These are phyloP conservation scores for Monilinia polystroma DNA, from an alignment of 2,329 filamentous ascomycete genomes.

Conservation along the genomic window DNA sequence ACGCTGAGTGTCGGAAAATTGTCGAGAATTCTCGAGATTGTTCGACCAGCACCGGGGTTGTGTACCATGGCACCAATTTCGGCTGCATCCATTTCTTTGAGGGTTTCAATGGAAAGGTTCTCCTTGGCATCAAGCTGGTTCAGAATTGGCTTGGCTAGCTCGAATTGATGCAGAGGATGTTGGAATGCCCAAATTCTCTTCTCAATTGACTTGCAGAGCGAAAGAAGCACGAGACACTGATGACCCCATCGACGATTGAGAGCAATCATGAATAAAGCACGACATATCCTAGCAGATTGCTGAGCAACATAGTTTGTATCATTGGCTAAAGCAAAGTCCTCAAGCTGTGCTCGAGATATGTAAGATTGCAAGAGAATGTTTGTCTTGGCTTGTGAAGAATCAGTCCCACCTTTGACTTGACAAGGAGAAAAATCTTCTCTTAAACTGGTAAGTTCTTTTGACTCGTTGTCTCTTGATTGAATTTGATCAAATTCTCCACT, in stretches of 20 bases:
- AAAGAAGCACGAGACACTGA: constrained; percentile 87
- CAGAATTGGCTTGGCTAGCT: constrained; percentile 79
- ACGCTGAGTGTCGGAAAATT: constrained; percentile 91
- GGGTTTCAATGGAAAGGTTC: constrained; percentile 70
- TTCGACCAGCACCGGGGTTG: constrained; percentile 82
- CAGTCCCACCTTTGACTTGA: constrained; percentile 68
- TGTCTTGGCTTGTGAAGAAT: constrained; percentile 81
- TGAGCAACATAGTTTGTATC: constrained; percentile 95
- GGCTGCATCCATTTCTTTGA: constrained; percentile 88
- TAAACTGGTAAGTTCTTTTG: constrained; percentile 77
- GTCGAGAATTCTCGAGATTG: constrained; percentile 75
- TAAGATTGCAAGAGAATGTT: constrained; percentile 94
- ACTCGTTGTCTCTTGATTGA: constrained; percentile 85
- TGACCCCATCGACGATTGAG: constrained; percentile 94
- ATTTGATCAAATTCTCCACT: constrained; percentile 98
- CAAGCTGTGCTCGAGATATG: constrained; percentile 81
- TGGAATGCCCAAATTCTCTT: constrained; percentile 93
- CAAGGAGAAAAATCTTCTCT: constrained; percentile 64
- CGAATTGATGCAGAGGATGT: constrained; percentile 93
- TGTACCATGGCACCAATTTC: constrained; percentile 92
- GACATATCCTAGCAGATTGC: constrained; percentile 90
- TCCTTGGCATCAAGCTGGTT: constrained; percentile 83
- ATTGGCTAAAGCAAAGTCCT: constrained; percentile 91
- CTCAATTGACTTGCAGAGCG: constrained; percentile 94
- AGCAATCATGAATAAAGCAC: constrained; percentile 95